Conservation (phyloP, 2,329 filamentous ascomycete genomes). For the Drechmeria coniospora region DNA sequence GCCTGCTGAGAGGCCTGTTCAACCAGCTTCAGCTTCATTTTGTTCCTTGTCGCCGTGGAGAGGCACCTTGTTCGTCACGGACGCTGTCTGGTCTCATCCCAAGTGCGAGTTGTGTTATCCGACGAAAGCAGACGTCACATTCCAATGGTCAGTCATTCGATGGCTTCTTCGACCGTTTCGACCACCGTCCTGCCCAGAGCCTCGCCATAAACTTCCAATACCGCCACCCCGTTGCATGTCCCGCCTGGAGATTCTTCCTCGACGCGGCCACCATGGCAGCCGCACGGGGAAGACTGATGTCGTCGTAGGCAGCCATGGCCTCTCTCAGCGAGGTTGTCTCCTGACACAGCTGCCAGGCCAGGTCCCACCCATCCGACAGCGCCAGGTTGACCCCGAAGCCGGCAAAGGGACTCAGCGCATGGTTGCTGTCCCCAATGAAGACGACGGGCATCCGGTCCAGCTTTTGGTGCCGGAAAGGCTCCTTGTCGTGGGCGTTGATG, state of each 20-base stretch:
- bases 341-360: slow-evolving; percentile 23
- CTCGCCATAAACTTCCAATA: slow-evolving; percentile 9
- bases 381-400: slow-evolving; percentile 33
- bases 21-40: too few relatives aligned
- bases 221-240: slow-evolving; percentile 11
- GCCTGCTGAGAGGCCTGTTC: too few relatives aligned
- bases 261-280: slow-evolving; percentile 10
- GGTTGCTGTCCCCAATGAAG: slow-evolving; percentile 34
- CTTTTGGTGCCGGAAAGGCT: slow-evolving; percentile 22
- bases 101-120: too few relatives aligned
- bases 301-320: slow-evolving; percentile 20
- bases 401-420: slow-evolving; percentile 32
- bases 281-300: slow-evolving; percentile 18
- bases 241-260: slow-evolving; percentile 8
- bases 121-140: too few relatives aligned
- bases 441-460: slow-evolving; percentile 15
- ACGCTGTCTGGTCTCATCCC: too few relatives aligned
- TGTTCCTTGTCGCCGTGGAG: too few relatives aligned
- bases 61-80: too few relatives aligned
- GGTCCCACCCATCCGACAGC: slow-evolving; percentile 28
- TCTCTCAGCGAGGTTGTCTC: slow-evolving; percentile 8
- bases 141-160: too few relatives aligned
- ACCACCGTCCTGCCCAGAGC: slow-evolving; percentile 7
- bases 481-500: slow-evolving; percentile 28
- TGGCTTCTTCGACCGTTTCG: slow-evolving; percentile 2